Conservation (phyloP, 228 moss, liverwort and hornwort genomes). For the Sphagnum magellanicum region DNA sequence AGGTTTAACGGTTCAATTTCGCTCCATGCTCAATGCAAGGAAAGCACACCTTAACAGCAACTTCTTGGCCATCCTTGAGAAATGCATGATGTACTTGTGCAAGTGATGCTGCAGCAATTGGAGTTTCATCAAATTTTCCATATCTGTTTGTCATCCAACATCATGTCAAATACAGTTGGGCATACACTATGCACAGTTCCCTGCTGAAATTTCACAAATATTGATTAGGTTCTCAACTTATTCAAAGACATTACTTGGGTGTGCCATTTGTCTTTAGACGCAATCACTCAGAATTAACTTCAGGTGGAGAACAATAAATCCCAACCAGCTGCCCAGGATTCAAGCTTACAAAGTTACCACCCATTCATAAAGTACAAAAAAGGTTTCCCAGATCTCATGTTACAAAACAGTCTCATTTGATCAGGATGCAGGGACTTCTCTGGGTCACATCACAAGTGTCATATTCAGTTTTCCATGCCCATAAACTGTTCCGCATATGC, state of each 20-base stretch:
- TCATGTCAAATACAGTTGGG: background rate
- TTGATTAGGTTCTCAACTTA: no score
- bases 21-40: background rate
- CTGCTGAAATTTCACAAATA: no score
- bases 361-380: no score
- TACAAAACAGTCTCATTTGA: no score
- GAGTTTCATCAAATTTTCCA: slow-evolving; percentile 62
- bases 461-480: slow-evolving; percentile 69
- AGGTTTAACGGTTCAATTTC: no score
- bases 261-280: background rate
- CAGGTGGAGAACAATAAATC: no score
- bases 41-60: slow-evolving; percentile 76
- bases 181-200: background rate
- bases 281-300: background rate
- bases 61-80: slow-evolving; percentile 59
- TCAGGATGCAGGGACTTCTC: no score
- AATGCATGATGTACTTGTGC: slow-evolving; percentile 87
- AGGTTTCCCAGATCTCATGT: no score
- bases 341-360: no score
- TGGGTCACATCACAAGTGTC: slow-evolving; percentile 2
- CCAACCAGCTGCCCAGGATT: no score
- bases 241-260: background rate
- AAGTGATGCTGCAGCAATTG: slow-evolving; percentile 94
- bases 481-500: slow-evolving; percentile 9
- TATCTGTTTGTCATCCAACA: slow-evolving; percentile 30